Conservation (phyloP, 306 rosid genomes). For the Sphenostylis stenocarpa region DNA sequence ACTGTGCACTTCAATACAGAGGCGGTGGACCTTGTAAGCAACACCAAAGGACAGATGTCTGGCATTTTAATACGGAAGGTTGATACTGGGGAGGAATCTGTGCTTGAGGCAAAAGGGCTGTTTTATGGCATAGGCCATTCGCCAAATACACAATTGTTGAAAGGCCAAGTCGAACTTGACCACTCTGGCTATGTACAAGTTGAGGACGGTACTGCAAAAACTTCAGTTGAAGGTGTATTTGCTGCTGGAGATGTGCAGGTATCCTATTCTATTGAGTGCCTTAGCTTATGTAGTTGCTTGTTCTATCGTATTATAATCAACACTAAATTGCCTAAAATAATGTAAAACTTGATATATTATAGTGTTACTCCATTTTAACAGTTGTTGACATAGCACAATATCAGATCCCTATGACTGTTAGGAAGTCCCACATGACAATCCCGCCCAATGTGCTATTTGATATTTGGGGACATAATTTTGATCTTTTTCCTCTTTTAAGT, state of each 20-base stretch:
- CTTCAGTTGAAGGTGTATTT: constrained; percentile 87
- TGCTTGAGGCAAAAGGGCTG: constrained; percentile 84
- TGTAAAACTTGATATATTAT: neutral
- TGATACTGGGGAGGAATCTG: constrained; percentile 72
- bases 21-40: constrained; percentile 89
- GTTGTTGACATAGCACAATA: neutral
- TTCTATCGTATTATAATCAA: neutral
- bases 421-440: too few species aligned
- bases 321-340: neutral
- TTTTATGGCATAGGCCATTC: constrained; percentile 96
- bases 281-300: neutral
- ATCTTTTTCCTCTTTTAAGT: neutral
- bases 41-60: constrained; percentile 87
- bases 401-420: neutral
- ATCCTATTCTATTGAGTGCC: constrained; percentile 44
- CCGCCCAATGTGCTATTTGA: too few species aligned
- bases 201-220: constrained; percentile 70
- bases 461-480: constrained; percentile 3
- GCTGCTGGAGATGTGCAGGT: constrained; percentile 99
- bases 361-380: neutral
- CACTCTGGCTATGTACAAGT: constrained; percentile 71
- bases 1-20: constrained; percentile 90
- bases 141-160: constrained; percentile 78
- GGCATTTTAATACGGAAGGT: constrained; percentile 70
- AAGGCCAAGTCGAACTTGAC: constrained; percentile 87